Base-by-base conservation (phyloP, 2,329 filamentous ascomycete genomes). In the Exophiala dermatitidis region DNA sequence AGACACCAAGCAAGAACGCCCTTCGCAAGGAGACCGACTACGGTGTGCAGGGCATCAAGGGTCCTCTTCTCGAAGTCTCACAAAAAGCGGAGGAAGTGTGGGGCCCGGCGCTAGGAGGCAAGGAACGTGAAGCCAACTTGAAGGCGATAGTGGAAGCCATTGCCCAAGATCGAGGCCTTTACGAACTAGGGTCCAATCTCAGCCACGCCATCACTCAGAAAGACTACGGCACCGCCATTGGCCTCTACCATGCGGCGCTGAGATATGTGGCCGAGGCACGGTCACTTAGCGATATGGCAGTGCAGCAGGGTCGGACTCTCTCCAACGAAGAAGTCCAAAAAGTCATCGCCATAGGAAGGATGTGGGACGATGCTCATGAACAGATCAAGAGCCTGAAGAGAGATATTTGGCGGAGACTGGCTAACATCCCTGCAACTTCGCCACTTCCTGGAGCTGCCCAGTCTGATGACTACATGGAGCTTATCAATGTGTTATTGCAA, bases 31-130 rank as follows among this genome's bases (percentile, higher is more conserved):
- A 96, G 71, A 95, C 88, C 63, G 90, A 95, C 64, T 95, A 90
- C 65, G 90, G 90, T 48, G 84, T 94, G 5, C 76, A 85, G 65
- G 90, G 89, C 7, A 95, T 98, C 69, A 94, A 95, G 67, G 80
- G 78, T 1, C 91, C 93, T 12, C 74, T 98, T 50, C 77, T 93
- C 6, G 93, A 97, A 64, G 88, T 94, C 7, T 89, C 88, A 0
- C 86, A 90, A 56, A 96, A 96, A 69, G 93, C 91, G 0, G 90
- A 97, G 69, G 93, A 98, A 65, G 87, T 98, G 5, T 98, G 94
- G 90, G 93, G 93, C 0, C 93, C 93, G 1, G 91, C 93, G 1
- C 71, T 98, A 36, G 89, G 90, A 37, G 93, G 93, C 2, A 83
- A 88, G 30, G 90, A 97, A 63, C 90, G 91, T 66, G 93, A 97